Evolutionary conservation across 75 land plant genomes (phyloP), one percentile per base, ranked within the genome.

Genomic region (Ceratopteris richardii): DNA sequence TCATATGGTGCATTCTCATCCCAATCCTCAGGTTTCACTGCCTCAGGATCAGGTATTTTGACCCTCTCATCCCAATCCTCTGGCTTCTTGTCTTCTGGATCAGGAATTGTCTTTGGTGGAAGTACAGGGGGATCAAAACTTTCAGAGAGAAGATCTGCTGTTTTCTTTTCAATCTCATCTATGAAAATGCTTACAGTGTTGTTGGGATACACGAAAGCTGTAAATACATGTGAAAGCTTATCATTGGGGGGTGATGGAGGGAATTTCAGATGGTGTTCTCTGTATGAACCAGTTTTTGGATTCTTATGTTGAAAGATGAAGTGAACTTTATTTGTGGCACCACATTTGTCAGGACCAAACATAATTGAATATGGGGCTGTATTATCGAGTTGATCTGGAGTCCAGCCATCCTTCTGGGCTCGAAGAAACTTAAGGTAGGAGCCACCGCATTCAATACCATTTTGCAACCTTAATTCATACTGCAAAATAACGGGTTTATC

Each of bases 321-420:
- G 63, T 92, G 97, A n/a, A 92, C 95, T 73, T 92, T 92, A 71
- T 92, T 88, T 0, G 97, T 92, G 24, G 90, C 44, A 5, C 97
- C 97, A 72, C 97, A 92, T 69, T 88, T 91, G 62, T 91, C 97
- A 17, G 97, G 95, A 37, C 97, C 97, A 88, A 91, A 91, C 97
- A 91, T 91, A 33, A 91, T 84, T 11, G 89, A 67, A 55, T 88
- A 91, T 7, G 97, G 97, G 12, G 97, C 76, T 40, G 84, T 89
- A 59, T 82, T 88, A 58, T 87, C 77, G 61, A 91, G 85, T 22
- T 78, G 86, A 51, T 68, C 65, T 5, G 90, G 25, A 1, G 33
- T 70, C 95, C 95, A 89, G 16, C 84, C 90, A 46, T 80, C 81
- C 1, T 72, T 84, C 66, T 92, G 89, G 0, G 95, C 95, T 0